phyloP scores from a whole-genome alignment of 257 asterid genomes.

The Solanum ahanhuiri region DNA sequence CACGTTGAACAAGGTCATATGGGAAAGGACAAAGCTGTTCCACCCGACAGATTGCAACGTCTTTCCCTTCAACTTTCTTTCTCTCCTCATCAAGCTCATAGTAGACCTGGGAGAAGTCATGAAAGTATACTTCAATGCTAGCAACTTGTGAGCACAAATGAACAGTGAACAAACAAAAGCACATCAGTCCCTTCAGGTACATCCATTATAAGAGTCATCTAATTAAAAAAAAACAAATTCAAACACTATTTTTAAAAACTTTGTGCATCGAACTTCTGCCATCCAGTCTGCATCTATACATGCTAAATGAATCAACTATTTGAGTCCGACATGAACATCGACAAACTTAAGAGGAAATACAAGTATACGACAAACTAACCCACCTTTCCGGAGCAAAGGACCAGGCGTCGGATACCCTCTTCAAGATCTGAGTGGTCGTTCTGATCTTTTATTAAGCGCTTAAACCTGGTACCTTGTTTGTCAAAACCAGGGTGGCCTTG shows the following conservation, averaged over 20 bases:
- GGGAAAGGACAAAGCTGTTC: slow-evolving; percentile 98
- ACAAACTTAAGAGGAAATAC: neutral
- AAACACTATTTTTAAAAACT: neutral
- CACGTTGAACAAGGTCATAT: slow-evolving; percentile 81
- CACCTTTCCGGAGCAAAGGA: slow-evolving; percentile 97
- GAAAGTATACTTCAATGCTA: slow-evolving; percentile 1
- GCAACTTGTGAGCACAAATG: neutral
- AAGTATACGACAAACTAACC: neutral
- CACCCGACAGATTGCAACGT: slow-evolving; percentile 81
- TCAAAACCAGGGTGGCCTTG: slow-evolving; percentile 95
- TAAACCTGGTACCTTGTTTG: slow-evolving; percentile 96
- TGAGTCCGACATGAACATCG: neutral
- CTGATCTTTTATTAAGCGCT: slow-evolving; percentile 88
- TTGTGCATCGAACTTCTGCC: neutral
- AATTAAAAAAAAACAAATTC: no score
- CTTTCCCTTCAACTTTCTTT: slow-evolving; percentile 52
- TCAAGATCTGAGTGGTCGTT: slow-evolving; percentile 67
- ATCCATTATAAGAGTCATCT: neutral
- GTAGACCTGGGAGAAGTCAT: slow-evolving; percentile 43
- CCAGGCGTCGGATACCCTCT: slow-evolving; percentile 71
- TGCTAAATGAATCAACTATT: neutral
- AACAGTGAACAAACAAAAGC: neutral
- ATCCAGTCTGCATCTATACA: neutral
- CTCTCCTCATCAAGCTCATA: slow-evolving; percentile 85
- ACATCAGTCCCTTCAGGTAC: neutral